These are phyloP conservation scores for Funneliformis caledonium DNA, from an alignment of 371 early-diverging fungal genomes.

Conservation along the genomic window DNA sequence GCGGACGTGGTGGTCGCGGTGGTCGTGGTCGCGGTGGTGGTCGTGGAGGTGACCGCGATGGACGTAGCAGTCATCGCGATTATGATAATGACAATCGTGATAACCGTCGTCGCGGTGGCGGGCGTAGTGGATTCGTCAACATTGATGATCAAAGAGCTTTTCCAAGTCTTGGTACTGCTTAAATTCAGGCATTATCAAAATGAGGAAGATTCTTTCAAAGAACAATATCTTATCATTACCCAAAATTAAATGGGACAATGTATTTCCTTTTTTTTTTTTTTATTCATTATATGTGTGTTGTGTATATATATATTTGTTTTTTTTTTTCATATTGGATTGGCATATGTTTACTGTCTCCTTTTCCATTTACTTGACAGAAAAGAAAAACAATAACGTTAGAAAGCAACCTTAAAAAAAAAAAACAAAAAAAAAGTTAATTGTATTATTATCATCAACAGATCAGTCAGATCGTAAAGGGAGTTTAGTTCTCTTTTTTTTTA, in stretches of 20 bases:
- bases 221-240: constrained; percentile 15
- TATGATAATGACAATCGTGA: constrained; percentile 48
- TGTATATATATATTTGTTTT: background rate
- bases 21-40: constrained; percentile 53
- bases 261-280: constrained; percentile 1
- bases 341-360: background rate
- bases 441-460: background rate
- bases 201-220: background rate
- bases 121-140: constrained; percentile 62
- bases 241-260: constrained; percentile 29
- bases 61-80: constrained; percentile 50
- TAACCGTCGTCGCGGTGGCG: constrained; percentile 50
- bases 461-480: background rate
- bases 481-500: background rate
- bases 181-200: background rate
- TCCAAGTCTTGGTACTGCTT: constrained; percentile 66
- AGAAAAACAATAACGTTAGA: background rate
- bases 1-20: constrained; percentile 48
- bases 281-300: background rate
- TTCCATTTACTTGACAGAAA: background rate
- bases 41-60: constrained; percentile 43
- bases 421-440: background rate
- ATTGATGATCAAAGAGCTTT: constrained; percentile 74
- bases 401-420: background rate
- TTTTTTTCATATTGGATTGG: background rate